phyloP scores from a whole-genome alignment of 352 stramenopile species.

The Phytophthora fragariae region DNA sequence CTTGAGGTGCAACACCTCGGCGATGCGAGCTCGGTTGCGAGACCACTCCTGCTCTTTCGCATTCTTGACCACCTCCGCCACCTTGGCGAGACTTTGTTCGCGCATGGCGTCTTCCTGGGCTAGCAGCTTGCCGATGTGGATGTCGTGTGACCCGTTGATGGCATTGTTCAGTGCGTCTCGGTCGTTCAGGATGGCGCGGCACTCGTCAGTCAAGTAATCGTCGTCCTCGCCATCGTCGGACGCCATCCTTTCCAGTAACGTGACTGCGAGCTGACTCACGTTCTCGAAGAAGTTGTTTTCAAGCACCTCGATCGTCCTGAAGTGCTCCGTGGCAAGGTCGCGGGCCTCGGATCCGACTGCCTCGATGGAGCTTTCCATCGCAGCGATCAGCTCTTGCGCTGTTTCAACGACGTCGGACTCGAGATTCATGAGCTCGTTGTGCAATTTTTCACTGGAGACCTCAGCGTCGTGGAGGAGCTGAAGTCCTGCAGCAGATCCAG shows the following conservation, averaged over 20 bases:
- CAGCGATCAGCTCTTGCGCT: constrained; percentile 69
- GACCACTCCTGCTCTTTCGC: constrained; percentile 76
- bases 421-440: constrained; percentile 88
- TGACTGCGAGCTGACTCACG: constrained; percentile 82
- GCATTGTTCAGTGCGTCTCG: constrained; percentile 86
- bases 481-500: constrained; percentile 47
- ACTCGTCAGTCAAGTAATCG: constrained; percentile 83
- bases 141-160: constrained; percentile 92
- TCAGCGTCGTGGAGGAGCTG: constrained; percentile 89
- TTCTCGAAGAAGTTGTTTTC: constrained; percentile 93
- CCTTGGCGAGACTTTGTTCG: constrained; percentile 80
- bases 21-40: constrained; percentile 76
- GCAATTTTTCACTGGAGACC: constrained; percentile 83
- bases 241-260: constrained; percentile 78
- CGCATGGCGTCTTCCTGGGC: constrained; percentile 87
- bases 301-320: constrained; percentile 89
- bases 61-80: constrained; percentile 66
- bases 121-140: constrained; percentile 91
- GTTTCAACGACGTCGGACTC: constrained; percentile 89
- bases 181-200: constrained; percentile 82
- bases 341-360: constrained; percentile 65
- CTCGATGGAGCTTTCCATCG: constrained; percentile 74
- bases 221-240: constrained; percentile 83
- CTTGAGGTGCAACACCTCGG: constrained; percentile 79
- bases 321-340: constrained; percentile 83